Evolutionary conservation across 805 yeast species (phyloP), one percentile per base, ranked within the genome.

Genomic region (Metschnikowia kunwiensis): DNA sequence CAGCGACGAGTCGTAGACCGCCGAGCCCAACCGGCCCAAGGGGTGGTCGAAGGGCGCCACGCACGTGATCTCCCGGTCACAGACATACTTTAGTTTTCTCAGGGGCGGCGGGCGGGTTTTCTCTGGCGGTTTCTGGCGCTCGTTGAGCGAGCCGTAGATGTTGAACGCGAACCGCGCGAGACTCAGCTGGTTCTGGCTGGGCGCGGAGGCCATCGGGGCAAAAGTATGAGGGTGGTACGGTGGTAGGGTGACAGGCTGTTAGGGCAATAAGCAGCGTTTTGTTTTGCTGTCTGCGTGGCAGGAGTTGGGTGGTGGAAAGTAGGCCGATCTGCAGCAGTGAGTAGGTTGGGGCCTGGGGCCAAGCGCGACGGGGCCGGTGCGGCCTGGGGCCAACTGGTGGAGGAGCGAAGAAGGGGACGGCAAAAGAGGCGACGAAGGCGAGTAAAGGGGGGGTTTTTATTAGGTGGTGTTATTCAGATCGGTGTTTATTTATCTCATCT

Each of bases 111-210:
- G 9, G 26, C 34, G 27, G 43, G 40, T 36, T 14, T 24, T 23
- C 16, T 32, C 31, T 25, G 12, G 48, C 42, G 27, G 49, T 30
- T 18, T 38, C 40, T 17, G 47, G 41, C 38, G 47, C 37, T 38
- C 52, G 42, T 32, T 53, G 54, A 57, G 47, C 13, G 61, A 50
- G 21, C 82, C 82, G 54, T 78, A 78, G 24, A 77, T 74, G 47
- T 76, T 74, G 61, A 74, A 77, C 0, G 83, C 82, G 55, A 78
- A 70, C 30, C 78, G 63, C 4, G 82, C 76, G 40, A 75, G 57
- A 23, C 46, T 41, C 53, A 53, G 53, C 38, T 46, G 45, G 34
- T 38, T 43, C 32, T 38, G 29, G 17, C 32, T 28, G 22, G 39
- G 36, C 10, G 40, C 11, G 29, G 38, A 27, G 14, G 32, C 12